Evolutionary conservation across 495 filamentous ascomycete species (phyloP).

Genomic region (Talaromyces wortmannii): DNA sequence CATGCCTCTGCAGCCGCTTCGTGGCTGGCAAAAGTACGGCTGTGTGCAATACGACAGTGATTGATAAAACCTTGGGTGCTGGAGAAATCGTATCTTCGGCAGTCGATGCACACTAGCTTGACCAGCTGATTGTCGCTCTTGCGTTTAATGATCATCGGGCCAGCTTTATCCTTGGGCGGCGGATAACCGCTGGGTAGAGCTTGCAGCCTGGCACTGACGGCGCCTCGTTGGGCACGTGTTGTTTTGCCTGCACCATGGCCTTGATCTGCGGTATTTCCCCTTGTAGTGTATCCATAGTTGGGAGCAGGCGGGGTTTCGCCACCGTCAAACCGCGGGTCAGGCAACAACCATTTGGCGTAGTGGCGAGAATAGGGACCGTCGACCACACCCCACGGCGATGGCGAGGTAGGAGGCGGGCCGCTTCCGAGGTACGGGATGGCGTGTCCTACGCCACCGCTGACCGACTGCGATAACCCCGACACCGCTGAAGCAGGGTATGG

Average conservation of each 20-base stretch:
- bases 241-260: conserved; percentile 46
- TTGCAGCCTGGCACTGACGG: conserved; percentile 55
- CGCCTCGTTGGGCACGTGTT: conserved; percentile 53
- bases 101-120: conserved; percentile 86
- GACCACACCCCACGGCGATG: conserved; percentile 80
- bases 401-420: conserved; percentile 51
- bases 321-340: conserved; percentile 81
- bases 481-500: conserved; percentile 72
- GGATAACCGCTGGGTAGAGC: conserved; percentile 68
- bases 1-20: conserved; percentile 89
- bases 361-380: conserved; percentile 91
- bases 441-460: conserved; percentile 65
- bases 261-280: conserved; percentile 60
- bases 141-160: conserved; percentile 54
- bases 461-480: conserved; percentile 51
- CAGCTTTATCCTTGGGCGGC: conserved; percentile 57
- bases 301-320: conserved; percentile 33
- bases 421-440: conserved; percentile 50
- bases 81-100: conserved; percentile 81
- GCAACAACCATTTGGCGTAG: conserved; percentile 90
- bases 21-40: conserved; percentile 84
- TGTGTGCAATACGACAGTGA: conserved; percentile 93
- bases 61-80: conserved; percentile 98
- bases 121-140: conserved; percentile 54
- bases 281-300: conserved; percentile 55